Percentiles rank a stretch among this genome's conserved stretches.
Evolutionary conservation across 2,329 filamentous ascomycete species (phyloP).

Genomic region (Aspergillus sp.): DNA sequence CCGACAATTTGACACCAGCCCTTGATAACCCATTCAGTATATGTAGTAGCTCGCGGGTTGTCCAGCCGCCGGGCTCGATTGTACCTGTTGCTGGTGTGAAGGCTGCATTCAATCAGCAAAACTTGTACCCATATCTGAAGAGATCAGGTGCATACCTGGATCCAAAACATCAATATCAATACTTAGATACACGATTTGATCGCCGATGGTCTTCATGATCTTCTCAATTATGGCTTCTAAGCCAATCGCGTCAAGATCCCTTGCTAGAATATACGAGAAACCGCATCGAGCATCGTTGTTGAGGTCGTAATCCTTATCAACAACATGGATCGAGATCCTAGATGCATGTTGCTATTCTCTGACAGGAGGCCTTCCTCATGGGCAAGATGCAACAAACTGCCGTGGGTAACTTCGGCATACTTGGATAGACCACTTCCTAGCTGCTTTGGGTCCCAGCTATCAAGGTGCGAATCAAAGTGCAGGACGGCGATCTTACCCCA

Average conservation of each 20-base stretch:
- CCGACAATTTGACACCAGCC: constrained; percentile 15
- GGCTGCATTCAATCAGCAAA: neutral
- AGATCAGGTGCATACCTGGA: neutral
- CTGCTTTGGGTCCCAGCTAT: constrained; percentile 11
- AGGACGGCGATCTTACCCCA: constrained; percentile 19
- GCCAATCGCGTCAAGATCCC: constrained; percentile 21
- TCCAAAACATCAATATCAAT: constrained; percentile 25
- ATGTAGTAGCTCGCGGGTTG: constrained; percentile 13
- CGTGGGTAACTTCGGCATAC: constrained; percentile 14
- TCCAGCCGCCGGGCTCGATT: constrained; percentile 18
- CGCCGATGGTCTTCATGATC: constrained; percentile 10
- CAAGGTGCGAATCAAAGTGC: constrained; percentile 24
- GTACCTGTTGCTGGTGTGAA: constrained; percentile 18
- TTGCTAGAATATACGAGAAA: constrained; percentile 17
- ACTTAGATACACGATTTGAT: constrained; percentile 23
- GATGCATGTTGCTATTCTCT: neutral
- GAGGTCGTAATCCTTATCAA: constrained; percentile 19
- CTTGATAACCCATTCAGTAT: constrained; percentile 12
- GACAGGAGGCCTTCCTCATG: constrained; percentile 12
- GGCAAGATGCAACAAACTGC: constrained; percentile 23
- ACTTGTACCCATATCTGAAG: neutral
- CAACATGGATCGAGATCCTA: neutral
- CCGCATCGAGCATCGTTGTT: constrained; percentile 13
- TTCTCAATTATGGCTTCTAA: constrained; percentile 14
- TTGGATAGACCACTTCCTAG: neutral